phyloP scores from a whole-genome alignment of 148 eudicot genomes.

The Rhododendron simsii region DNA sequence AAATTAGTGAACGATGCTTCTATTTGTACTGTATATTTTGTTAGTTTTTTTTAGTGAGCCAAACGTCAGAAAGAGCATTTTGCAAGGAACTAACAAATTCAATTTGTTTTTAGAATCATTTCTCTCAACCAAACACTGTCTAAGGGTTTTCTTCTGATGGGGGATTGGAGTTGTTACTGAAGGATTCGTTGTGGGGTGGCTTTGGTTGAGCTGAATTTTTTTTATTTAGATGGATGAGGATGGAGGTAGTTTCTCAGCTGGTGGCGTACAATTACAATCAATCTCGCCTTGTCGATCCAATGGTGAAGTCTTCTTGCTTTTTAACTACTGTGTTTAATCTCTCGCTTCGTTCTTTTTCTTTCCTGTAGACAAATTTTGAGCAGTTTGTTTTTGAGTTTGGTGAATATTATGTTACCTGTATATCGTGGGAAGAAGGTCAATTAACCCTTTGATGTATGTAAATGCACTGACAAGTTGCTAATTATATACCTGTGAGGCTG shows the following conservation, averaged over 20 bases:
- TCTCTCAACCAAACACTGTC: background rate
- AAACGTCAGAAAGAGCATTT: background rate
- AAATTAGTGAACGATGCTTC: background rate
- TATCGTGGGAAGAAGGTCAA: background rate
- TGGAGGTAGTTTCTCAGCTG: slow-evolving; percentile 16
- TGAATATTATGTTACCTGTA: background rate
- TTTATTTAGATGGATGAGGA: slow-evolving; percentile 8
- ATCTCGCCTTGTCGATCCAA: background rate
- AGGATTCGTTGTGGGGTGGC: background rate
- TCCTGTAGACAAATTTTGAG: background rate
- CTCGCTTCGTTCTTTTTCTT: background rate
- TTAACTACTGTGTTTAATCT: background rate
- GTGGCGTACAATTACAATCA: background rate
- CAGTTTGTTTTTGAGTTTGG: background rate
- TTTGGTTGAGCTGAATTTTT: background rate
- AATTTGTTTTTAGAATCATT: background rate
- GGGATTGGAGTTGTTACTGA: background rate
- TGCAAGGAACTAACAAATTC: background rate
- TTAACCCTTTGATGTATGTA: background rate
- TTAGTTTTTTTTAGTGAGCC: background rate
- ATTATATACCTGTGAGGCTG: background rate
- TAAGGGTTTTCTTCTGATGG: background rate
- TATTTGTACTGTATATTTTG: background rate
- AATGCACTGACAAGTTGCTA: background rate
- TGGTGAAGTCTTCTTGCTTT: slow-evolving; percentile 7